phyloP scores from a whole-genome alignment of 768 basidiomycete species.

The Cyclocybe aegerita region DNA sequence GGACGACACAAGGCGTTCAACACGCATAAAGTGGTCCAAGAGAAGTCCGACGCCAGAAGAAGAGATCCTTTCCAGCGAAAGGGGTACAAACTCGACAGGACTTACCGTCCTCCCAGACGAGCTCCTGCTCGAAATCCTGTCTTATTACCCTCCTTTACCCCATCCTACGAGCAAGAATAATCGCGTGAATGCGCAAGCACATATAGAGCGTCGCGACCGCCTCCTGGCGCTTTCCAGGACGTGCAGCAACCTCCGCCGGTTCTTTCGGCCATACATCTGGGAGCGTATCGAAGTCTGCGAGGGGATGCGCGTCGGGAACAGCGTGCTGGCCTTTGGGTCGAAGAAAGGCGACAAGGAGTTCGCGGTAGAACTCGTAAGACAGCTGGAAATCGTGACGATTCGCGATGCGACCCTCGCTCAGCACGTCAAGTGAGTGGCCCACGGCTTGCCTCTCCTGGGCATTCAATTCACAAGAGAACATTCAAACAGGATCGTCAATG shows the following conservation, averaged over 20 bases:
- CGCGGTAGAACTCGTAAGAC: constrained; percentile 10
- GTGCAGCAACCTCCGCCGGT: neutral
- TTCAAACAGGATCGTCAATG: too few relatives aligned
- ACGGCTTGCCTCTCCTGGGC: too few relatives aligned
- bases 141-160: neutral
- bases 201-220: neutral
- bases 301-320: neutral
- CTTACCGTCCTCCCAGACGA: neutral
- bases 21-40: too few relatives aligned
- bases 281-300: neutral
- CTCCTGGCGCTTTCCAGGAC: neutral
- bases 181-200: neutral
- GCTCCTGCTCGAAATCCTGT: neutral
- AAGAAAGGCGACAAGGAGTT: neutral
- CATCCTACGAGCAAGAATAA: neutral
- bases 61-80: too few relatives aligned
- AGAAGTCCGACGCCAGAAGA: too few relatives aligned
- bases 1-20: too few relatives aligned
- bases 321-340: neutral
- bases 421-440: constrained; percentile 10
- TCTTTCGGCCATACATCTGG: neutral
- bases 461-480: too few relatives aligned
- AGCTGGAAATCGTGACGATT: constrained; percentile 16
- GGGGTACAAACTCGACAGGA: neutral
- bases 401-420: constrained; percentile 8